Base-by-base conservation (phyloP, 2,329 filamentous ascomycete genomes). In the Tetracladium maxilliforme region DNA sequence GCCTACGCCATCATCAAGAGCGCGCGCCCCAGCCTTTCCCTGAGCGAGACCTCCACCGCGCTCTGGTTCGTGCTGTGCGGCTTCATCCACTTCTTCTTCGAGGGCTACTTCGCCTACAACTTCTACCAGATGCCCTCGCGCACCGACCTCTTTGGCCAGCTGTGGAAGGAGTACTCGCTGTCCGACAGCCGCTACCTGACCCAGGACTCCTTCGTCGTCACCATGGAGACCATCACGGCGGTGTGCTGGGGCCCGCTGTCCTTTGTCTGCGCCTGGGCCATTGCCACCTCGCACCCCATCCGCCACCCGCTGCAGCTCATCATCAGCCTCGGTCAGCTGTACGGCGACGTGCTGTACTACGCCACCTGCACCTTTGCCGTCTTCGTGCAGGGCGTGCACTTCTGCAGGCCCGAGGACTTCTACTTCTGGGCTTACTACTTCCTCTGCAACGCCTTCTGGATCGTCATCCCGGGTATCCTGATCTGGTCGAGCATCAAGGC, bases 351-450 rank as follows among this genome's bases (percentile, higher is more conserved):
- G 2, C 48, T 76, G 19, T 76, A 76, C 49, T 73, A 69, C 40
- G 48, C 59, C 3, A 76, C 70, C 10, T 66, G 61, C 40, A 48
- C 58, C 27, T 51, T 54, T 24, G 64, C 69, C 31, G 43, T 53
- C 29, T 48, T 46, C 17, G 45, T 55, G 30, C 47, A 44, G 10
- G 63, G 58, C 4, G 44, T 54, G 13, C 51, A 50, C 12, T 64
- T 69, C 38, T 69, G 62, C 35, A 56, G 70, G 14, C 70, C 70
- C 2, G 70, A 75, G 45, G 47, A 53, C 13, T 41, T 65, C 16
- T 76, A 76, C 36, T 71, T 64, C 37, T 75, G 69, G 69, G 49
- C 66, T 11, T 76, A 75, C 36, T 75, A 70, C 32, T 50, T 67
- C 5, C 62, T 61, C 3, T 62, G 72, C 42, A 76, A 76, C 38